These are phyloP conservation scores for Kwoniella shivajii DNA, from an alignment of 1,284 basidiomycete genomes.

Conservation along the genomic window DNA sequence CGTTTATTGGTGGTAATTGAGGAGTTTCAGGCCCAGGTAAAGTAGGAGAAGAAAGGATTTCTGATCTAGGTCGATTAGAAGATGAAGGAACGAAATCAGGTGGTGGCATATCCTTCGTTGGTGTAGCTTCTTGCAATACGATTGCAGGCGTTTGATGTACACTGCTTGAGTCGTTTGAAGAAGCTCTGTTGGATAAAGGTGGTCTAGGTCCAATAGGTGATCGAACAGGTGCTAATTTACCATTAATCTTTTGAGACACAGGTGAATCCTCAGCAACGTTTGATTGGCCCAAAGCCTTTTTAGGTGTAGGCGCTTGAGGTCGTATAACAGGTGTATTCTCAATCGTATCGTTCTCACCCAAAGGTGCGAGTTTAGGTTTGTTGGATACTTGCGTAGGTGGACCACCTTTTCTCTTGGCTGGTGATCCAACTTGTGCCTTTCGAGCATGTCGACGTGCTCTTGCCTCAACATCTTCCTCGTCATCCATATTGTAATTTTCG, in stretches of 20 bases:
- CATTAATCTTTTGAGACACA: slow-evolving; percentile 12
- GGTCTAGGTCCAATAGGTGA: slow-evolving; percentile 41
- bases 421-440: slow-evolving; percentile 20
- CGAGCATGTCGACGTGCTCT: slow-evolving; percentile 30
- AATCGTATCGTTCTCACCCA: slow-evolving; percentile 47
- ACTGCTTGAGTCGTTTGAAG: slow-evolving; percentile 15
- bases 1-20: slow-evolving; percentile 42
- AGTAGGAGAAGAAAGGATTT: slow-evolving; percentile 18
- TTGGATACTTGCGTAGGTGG: slow-evolving; percentile 15
- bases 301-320: slow-evolving; percentile 52
- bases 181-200: slow-evolving; percentile 29
- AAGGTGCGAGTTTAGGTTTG: slow-evolving; percentile 30
- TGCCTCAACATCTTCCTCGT: slow-evolving; percentile 47
- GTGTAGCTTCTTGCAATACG: slow-evolving; percentile 56
- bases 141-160: slow-evolving; percentile 46
- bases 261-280: slow-evolving; percentile 19
- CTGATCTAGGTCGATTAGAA: slow-evolving; percentile 37
- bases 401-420: slow-evolving; percentile 40
- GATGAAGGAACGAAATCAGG: slow-evolving; percentile 23
- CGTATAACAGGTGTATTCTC: slow-evolving; percentile 38
- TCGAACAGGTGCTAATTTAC: slow-evolving; percentile 30
- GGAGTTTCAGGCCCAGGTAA: slow-evolving; percentile 17
- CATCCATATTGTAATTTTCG: slow-evolving; percentile 66
- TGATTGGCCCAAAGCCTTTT: slow-evolving; percentile 42
- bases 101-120: slow-evolving; percentile 44